Conservation (phyloP, 2,329 filamentous ascomycete species). For the Fusarium euwallaceae region DNA sequence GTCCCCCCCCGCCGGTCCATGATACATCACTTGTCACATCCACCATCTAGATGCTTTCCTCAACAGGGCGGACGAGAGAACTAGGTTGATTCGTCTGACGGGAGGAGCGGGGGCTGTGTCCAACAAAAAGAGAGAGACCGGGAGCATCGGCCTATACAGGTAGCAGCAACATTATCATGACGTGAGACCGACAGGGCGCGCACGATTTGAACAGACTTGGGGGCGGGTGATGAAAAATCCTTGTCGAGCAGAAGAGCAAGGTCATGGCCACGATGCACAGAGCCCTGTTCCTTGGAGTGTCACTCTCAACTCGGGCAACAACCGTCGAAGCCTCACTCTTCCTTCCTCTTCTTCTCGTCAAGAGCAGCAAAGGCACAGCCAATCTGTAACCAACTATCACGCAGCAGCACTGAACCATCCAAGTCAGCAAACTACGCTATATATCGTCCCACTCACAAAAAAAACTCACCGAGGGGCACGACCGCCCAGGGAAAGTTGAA, state of each 20-base stretch:
- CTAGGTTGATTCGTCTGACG: background rate
- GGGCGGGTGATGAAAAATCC: background rate
- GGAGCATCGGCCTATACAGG: background rate
- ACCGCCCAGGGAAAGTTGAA: slow-evolving; percentile 73
- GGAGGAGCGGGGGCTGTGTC: background rate
- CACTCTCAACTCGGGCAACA: background rate
- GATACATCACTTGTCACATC: background rate
- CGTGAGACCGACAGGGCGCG: background rate
- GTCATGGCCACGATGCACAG: background rate
- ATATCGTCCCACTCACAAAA: background rate
- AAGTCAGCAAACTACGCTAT: slow-evolving; percentile 25
- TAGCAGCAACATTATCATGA: background rate
- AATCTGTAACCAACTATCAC: slow-evolving; percentile 50
- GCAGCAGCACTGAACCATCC: slow-evolving; percentile 45
- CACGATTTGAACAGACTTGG: background rate
- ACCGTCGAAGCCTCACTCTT: slow-evolving; percentile 19
- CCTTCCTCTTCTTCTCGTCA: slow-evolving; percentile 38
- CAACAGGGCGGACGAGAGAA: background rate
- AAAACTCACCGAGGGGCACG: slow-evolving; percentile 65
- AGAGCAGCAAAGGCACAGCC: slow-evolving; percentile 46
- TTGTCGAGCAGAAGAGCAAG: background rate
- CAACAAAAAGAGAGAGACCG: background rate
- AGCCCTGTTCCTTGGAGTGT: background rate
- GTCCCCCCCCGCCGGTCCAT: background rate
- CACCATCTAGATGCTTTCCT: background rate